phyloP scores from a whole-genome alignment of 106 monocot species.

The Triglochin maritima region DNA sequence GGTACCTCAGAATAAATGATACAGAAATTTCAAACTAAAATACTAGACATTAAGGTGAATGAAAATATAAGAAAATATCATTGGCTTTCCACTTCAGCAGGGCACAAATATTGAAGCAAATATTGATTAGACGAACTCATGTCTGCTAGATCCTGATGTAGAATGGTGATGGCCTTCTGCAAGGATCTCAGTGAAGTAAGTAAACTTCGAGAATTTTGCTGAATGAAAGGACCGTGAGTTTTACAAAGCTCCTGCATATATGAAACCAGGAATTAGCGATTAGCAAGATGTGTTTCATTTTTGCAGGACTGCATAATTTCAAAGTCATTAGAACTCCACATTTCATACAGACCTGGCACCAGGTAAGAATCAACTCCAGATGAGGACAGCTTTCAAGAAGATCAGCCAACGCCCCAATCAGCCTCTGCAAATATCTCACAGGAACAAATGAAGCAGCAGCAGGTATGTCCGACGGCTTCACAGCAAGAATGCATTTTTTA shows the following conservation, averaged over 20 bases:
- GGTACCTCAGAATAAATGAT: no score
- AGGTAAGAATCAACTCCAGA: conserved; percentile 79
- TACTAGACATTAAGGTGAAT: no score
- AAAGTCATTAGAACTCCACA: background rate
- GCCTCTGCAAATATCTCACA: conserved; percentile 72
- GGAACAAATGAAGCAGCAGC: conserved; percentile 63
- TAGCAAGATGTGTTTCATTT: background rate
- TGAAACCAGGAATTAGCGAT: background rate
- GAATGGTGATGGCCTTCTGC: conserved; percentile 71
- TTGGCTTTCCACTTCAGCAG: conserved; percentile 10
- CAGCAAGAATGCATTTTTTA: conserved; percentile 75
- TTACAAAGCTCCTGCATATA: conserved; percentile 72
- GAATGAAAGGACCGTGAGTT: conserved; percentile 66
- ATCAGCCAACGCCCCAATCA: conserved; percentile 79
- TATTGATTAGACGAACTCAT: conserved; percentile 86
- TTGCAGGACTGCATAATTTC: background rate
- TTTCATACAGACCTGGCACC: conserved; percentile 67
- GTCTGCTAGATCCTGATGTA: conserved; percentile 84
- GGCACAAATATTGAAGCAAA: conserved; percentile 67
- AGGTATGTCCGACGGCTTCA: conserved; percentile 58
- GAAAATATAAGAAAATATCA: background rate
- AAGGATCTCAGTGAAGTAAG: conserved; percentile 77
- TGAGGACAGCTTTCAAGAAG: conserved; percentile 85
- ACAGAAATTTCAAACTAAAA: no score
- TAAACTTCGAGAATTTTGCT: conserved; percentile 72